Base-by-base conservation (phyloP, 2,329 filamentous ascomycete species). In the Fusarium pseudoanthophilum region DNA sequence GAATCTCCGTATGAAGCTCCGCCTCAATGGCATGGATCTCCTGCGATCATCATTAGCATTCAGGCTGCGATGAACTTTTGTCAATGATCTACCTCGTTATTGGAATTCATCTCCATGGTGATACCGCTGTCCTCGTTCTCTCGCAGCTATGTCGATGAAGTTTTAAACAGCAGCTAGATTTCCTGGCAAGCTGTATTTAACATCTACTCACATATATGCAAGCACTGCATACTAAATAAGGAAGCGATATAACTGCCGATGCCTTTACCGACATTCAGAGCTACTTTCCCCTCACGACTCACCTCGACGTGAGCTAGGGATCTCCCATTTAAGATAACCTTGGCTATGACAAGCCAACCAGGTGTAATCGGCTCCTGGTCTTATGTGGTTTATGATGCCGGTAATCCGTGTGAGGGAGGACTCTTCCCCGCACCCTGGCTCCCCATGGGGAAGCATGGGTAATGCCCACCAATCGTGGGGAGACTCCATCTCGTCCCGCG, bases 1-100 rank as follows among this genome's bases (percentile, higher is more conserved):
- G 30, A 42, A 57, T 57, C 24, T 57, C 39, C 1, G 39, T 46
- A 34, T 57, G 39, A 7, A 57, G 55, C 30, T 57, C 55, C 7
- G 55, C 55, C 55, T 57, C 55, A 10, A 57, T 57, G 39, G 55
- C 55, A 36, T 57, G 55, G 30, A 57, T 24, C 55, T 57, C 55
- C 55, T 57, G 55, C 14, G 10, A 46, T 26, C 6, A 7, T 3
- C 4, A 18, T 57, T 34, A 57, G 55, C 18, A 46, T 57, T 4
- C 16, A 24, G 3, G 18, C n/a, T 14, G n/a, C 14, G 18, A 13
- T 11, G n/a, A 24, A 3, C 8, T 4, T 2, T 9, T 21, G 2
- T 1, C 3, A 26, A 21, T 28, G 5, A 11, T n/a, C 2, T 46
- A 57, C 55, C 55, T 57, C 28, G 7, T 26, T 34, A 5, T 57